A percentile compares a stretch with the other conserved stretches of the same genome.
Evolutionary conservation across 805 yeast species (phyloP).

Genomic region (Myxozyma sirexii): DNA sequence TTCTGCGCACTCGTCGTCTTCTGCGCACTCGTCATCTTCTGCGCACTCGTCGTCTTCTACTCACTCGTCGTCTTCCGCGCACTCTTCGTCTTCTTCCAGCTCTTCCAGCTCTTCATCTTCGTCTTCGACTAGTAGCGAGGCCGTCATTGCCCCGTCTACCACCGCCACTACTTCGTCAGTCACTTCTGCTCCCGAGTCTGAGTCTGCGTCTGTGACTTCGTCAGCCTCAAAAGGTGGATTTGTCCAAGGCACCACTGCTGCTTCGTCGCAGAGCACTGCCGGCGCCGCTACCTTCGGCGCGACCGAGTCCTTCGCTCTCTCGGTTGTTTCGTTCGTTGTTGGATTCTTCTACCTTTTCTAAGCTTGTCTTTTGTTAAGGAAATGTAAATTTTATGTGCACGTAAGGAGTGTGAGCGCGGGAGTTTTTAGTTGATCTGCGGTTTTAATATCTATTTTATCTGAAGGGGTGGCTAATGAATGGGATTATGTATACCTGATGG

Average conservation of each 20-base stretch:
- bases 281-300: slow-evolving; percentile 2
- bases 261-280: slow-evolving; percentile 1
- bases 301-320: slow-evolving; percentile 6
- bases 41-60: background rate
- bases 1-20: slow-evolving; percentile 5
- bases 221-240: slow-evolving; percentile 10
- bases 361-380: background rate
- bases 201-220: background rate
- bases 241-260: slow-evolving; percentile 11
- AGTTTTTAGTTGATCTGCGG: background rate
- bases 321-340: slow-evolving; percentile 7
- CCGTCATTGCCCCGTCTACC: too few species aligned
- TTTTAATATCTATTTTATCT: background rate
- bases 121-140: background rate
- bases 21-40: slow-evolving; percentile 17
- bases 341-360: slow-evolving; percentile 19
- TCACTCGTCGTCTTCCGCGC: background rate
- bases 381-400: background rate
- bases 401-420: background rate
- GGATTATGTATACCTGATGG: background rate
- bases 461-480: too few species aligned
- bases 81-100: slow-evolving; percentile 1
- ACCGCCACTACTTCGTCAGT: background rate
- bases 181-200: background rate
- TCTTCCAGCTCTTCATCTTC: slow-evolving; percentile 7